Percentiles rank a stretch among this genome's conserved stretches.
Evolutionary conservation across 2,329 filamentous ascomycete genomes (phyloP).

Genomic region (Claviceps maximensis): DNA sequence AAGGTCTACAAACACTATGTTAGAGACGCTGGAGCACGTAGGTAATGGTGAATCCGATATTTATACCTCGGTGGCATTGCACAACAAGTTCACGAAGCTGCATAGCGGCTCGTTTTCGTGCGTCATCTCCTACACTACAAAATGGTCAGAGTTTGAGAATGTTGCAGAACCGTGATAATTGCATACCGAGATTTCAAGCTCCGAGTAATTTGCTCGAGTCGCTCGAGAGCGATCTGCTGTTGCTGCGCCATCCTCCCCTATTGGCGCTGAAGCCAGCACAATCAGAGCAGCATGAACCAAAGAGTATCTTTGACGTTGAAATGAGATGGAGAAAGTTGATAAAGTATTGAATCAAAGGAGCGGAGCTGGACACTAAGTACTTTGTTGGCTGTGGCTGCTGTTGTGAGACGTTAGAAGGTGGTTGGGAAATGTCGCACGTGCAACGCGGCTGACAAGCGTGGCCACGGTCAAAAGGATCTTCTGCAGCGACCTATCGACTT

Average conservation of each 20-base stretch:
- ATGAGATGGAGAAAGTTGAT: not conserved
- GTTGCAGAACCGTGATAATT: not conserved
- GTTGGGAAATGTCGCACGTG: conserved; percentile 3
- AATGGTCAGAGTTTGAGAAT: conserved; percentile 8
- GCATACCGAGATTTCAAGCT: conserved; percentile 43
- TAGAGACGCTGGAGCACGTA: not conserved
- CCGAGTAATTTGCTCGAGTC: conserved; percentile 39
- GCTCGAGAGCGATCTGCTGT: conserved; percentile 40
- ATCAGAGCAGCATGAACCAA: conserved; percentile 18
- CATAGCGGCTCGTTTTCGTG: conserved; percentile 37
- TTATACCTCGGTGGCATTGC: conserved; percentile 40
- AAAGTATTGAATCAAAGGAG: not conserved
- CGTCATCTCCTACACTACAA: conserved; percentile 29
- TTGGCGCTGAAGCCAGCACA: conserved; percentile 11
- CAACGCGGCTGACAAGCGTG: conserved; percentile 1
- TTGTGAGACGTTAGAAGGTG: conserved; percentile 4
- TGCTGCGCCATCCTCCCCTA: conserved; percentile 28
- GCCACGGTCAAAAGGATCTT: not conserved
- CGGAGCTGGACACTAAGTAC: not conserved
- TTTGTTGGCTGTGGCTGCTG: not conserved
- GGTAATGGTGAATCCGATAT: not conserved
- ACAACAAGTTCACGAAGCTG: conserved; percentile 43
- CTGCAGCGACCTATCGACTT: not conserved
- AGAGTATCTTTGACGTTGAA: not conserved
- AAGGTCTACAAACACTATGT: conserved; percentile 43